phyloP scores from a whole-genome alignment of 2,329 filamentous ascomycete genomes.

The Fusarium luffae region DNA sequence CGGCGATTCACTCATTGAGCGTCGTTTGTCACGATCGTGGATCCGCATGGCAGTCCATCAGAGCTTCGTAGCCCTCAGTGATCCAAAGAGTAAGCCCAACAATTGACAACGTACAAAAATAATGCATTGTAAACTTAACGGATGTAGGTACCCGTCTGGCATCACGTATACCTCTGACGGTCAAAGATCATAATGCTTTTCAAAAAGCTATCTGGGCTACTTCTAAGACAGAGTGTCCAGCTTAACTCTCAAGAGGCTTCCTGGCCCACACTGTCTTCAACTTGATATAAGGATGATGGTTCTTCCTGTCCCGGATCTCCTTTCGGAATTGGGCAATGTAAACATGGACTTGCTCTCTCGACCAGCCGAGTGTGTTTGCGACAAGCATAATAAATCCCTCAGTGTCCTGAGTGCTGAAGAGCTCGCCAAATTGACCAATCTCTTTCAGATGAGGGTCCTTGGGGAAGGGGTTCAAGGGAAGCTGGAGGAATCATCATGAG shows the following conservation, averaged over 20 bases:
- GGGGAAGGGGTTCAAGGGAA: conserved; percentile 30
- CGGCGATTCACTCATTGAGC: too few species aligned
- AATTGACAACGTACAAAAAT: fast-evolving
- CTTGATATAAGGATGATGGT: conserved; percentile 25
- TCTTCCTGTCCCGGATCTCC: conserved; percentile 25
- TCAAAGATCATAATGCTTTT: too few species aligned
- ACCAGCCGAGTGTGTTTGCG: conserved; percentile 33
- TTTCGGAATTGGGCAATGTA: conserved; percentile 29
- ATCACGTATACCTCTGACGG: too few species aligned
- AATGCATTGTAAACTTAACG: too few species aligned
- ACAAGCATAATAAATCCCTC: conserved; percentile 33
- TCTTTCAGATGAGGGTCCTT: conserved; percentile 34
- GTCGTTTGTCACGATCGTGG: too few species aligned
- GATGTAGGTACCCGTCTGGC: too few species aligned
- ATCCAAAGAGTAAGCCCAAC: too few species aligned
- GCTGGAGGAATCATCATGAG: background rate
- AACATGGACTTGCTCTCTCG: conserved; percentile 17
- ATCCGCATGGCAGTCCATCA: too few species aligned
- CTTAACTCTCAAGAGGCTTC: background rate
- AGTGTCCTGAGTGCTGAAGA: conserved; percentile 34
- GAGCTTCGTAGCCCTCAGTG: too few species aligned
- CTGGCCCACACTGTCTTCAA: conserved; percentile 15
- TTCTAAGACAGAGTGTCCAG: too few species aligned
- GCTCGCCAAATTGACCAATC: conserved; percentile 34
- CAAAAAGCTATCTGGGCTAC: too few species aligned